Percentiles rank a stretch among this genome's conserved stretches.
Conservation (phyloP, 2,329 filamentous ascomycete species). For the Alternaria atra region DNA sequence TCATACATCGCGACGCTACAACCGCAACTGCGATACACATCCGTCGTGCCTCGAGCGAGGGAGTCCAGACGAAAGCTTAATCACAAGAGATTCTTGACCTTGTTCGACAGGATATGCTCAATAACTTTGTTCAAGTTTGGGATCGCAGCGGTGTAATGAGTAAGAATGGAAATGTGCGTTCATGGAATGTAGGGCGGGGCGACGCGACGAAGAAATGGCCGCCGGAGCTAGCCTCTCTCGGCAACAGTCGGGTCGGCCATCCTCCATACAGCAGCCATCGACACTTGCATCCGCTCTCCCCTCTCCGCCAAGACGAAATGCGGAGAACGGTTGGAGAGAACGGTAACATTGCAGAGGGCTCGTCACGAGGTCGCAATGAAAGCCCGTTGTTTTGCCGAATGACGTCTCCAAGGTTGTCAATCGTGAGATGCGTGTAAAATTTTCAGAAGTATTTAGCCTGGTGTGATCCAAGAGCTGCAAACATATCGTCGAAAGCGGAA, state of each 20-base stretch:
- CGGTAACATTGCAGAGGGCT: constrained; percentile 15
- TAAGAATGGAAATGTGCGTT: neutral
- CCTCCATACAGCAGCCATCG: neutral
- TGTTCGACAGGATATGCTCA: neutral
- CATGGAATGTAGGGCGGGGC: neutral
- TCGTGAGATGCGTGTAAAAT: neutral
- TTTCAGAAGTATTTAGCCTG: neutral
- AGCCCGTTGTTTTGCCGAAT: neutral
- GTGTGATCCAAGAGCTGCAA: neutral
- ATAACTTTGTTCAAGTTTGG: too few relatives aligned
- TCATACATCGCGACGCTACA: neutral
- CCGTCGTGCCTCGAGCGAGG: too few relatives aligned
- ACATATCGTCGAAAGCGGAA: neutral
- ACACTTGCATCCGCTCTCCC: constrained; percentile 13
- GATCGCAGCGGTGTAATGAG: neutral
- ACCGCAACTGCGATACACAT: neutral
- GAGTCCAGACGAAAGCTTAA: neutral
- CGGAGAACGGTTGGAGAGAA: constrained; percentile 22
- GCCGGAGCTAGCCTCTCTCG: neutral
- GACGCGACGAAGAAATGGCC: neutral
- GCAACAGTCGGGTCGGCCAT: constrained; percentile 1
- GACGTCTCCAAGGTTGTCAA: constrained; percentile 1
- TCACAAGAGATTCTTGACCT: too few relatives aligned
- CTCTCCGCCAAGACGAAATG: constrained; percentile 26
- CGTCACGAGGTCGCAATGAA: constrained; percentile 18